Evolutionary conservation across 495 filamentous ascomycete genomes (phyloP), one percentile per base, ranked within the genome.

Genomic region (Aspergillus heteromorphus): DNA sequence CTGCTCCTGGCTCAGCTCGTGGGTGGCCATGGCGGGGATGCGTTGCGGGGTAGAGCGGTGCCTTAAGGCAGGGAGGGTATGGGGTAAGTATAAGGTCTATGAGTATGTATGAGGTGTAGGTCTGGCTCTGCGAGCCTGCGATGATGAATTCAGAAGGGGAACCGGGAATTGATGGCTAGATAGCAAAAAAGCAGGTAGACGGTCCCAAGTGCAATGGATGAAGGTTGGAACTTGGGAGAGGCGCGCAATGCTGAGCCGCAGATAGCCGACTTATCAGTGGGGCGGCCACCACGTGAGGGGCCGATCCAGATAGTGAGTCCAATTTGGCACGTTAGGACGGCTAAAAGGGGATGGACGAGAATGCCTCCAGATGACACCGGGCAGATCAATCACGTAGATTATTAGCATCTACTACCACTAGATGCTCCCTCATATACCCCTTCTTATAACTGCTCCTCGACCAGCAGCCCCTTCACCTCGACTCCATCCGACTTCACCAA

Each of bases 401-500:
- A n/a, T n/a, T n/a, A n/a, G n/a, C n/a, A n/a, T n/a, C n/a, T n/a
- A n/a, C n/a, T n/a, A n/a, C n/a, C n/a, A n/a, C n/a, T n/a, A n/a
- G n/a, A n/a, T n/a, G n/a, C n/a, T n/a, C n/a, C n/a, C n/a, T n/a
- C n/a, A n/a, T n/a, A n/a, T n/a, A n/a, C n/a, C n/a, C n/a, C n/a
- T n/a, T n/a, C n/a, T n/a, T n/a, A n/a, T n/a, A n/a, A n/a, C n/a
- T n/a, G n/a, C n/a, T n/a, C n/a, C n/a, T n/a, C n/a, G n/a, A n/a
- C n/a, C n/a, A 9, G 6, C n/a, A 85, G 57, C 58, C 64, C 72
- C 43, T 56, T 61, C 29, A 86, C 55, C 63, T 81, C 74, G 21
- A 61, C 59, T 36, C 80, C 74, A 51, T 78, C 66, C 27, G 69
- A 71, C 45, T 58, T 61, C 31, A 86, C 77, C 59, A 86, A 62